Percentiles rank a stretch among this genome's conserved stretches.
Evolutionary conservation across 768 basidiomycete species (phyloP).

Genomic region (Coprinopsis cinerea): DNA sequence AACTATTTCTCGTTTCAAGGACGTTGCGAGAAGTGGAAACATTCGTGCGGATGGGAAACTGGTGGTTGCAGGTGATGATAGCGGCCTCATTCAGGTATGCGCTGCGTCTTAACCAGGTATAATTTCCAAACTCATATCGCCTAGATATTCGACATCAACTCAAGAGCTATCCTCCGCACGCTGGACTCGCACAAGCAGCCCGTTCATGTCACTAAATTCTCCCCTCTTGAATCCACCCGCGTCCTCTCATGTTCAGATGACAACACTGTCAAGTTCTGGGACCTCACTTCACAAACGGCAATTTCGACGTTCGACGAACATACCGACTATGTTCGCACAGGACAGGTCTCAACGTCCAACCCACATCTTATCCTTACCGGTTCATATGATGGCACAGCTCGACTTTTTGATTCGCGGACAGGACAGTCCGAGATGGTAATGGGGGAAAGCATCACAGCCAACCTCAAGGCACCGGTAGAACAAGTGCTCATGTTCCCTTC

Average conservation of each 20-base stretch:
- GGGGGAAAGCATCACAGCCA: constrained; percentile 37
- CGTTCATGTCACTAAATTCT: constrained; percentile 93
- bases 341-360: constrained; percentile 76
- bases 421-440: constrained; percentile 82
- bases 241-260: constrained; percentile 95
- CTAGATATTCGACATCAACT: constrained; percentile 89
- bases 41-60: constrained; percentile 94
- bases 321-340: constrained; percentile 94
- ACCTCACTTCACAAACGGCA: constrained; percentile 83
- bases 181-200: constrained; percentile 94
- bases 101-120: background rate
- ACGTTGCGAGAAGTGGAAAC: constrained; percentile 83
- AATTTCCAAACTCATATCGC: constrained; percentile 5
- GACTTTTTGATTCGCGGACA: constrained; percentile 82
- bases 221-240: constrained; percentile 71
- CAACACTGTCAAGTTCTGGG: constrained; percentile 90
- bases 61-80: constrained; percentile 92
- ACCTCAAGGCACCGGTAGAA: constrained; percentile 63
- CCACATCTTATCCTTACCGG: constrained; percentile 86
- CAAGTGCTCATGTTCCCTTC: constrained; percentile 90
- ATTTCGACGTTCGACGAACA: constrained; percentile 79
- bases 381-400: constrained; percentile 89
- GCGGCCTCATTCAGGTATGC: constrained; percentile 74
- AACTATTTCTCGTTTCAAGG: constrained; percentile 95
- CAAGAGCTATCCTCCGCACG: constrained; percentile 87